phyloP scores from a whole-genome alignment of 441 rosid species.

The Pelargonium cotyledonis region DNA sequence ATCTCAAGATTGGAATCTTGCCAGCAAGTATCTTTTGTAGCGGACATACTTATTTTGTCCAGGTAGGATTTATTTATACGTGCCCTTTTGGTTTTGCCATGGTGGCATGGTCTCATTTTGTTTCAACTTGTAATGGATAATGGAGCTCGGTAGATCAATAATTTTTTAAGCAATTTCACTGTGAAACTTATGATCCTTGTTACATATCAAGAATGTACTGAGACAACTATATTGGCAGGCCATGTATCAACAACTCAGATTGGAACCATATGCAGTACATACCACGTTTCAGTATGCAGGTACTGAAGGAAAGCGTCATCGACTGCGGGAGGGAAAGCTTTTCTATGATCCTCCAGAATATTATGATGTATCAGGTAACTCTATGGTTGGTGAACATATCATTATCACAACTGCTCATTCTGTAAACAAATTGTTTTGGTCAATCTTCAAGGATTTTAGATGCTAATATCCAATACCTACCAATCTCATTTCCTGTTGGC shows the following conservation, averaged over 20 bases:
- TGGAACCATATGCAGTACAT: constrained; percentile 93
- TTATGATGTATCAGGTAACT: constrained; percentile 73
- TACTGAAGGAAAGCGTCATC: constrained; percentile 96
- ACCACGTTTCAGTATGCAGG: constrained; percentile 99
- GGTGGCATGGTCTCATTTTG: constrained; percentile 5
- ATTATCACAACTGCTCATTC: background rate
- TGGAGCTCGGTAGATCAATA: background rate
- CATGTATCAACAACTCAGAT: constrained; percentile 74
- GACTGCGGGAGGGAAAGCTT: constrained; percentile 84
- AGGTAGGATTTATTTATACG: constrained; percentile 42
- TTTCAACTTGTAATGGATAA: constrained; percentile 11
- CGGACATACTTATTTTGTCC: constrained; percentile 94
- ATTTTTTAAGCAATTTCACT: constrained; percentile 9
- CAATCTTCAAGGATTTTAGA: background rate
- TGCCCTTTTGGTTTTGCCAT: constrained; percentile 13
- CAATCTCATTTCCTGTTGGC: background rate
- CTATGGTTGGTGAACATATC: background rate
- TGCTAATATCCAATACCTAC: background rate
- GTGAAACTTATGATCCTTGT: constrained; percentile 16
- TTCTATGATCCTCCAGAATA: constrained; percentile 93
- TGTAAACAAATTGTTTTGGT: background rate
- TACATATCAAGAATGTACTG: constrained; percentile 15
- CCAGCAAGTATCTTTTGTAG: constrained; percentile 96
- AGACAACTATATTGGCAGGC: constrained; percentile 49
- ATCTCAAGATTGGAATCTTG: constrained; percentile 83